phyloP scores from a whole-genome alignment of 805 yeast genomes.

The Phaffomyces antillensis region DNA sequence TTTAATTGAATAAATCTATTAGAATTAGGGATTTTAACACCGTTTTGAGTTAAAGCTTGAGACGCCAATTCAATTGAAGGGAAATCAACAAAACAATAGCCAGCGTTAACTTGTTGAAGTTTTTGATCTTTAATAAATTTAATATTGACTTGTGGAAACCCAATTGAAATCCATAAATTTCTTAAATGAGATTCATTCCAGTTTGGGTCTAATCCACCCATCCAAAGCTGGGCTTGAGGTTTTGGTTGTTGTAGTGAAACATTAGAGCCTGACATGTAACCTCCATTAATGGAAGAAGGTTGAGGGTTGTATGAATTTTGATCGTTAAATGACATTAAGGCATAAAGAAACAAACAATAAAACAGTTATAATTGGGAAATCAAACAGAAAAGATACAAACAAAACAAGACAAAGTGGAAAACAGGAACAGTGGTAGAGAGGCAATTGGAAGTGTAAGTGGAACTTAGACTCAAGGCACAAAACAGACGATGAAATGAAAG shows the following conservation, averaged over 20 bases:
- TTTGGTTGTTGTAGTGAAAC: not conserved
- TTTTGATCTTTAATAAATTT: constrained; percentile 66
- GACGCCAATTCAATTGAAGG: constrained; percentile 52
- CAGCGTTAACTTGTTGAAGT: constrained; percentile 36
- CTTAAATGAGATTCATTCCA: constrained; percentile 70
- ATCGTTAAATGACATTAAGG: not conserved
- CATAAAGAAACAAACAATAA: not conserved
- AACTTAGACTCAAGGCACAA: too few relatives aligned
- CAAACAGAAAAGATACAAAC: not conserved
- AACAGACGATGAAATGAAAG: too few relatives aligned
- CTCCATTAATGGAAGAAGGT: too few relatives aligned
- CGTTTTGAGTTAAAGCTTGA: constrained; percentile 60
- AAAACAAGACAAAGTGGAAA: not conserved
- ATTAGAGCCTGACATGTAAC: too few relatives aligned
- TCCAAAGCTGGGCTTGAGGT: constrained; percentile 44
- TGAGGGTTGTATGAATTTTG: not conserved
- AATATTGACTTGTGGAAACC: constrained; percentile 53
- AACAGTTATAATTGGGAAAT: not conserved
- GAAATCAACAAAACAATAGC: constrained; percentile 81
- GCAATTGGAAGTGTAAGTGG: too few relatives aligned
- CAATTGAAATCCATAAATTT: constrained; percentile 62
- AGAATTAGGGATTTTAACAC: constrained; percentile 59
- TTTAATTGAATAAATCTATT: constrained; percentile 59
- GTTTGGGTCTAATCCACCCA: constrained; percentile 85
- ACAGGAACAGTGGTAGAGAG: not conserved